A percentile compares a stretch with the other conserved stretches of the same genome.
Evolutionary conservation across 75 land plant genomes (phyloP).

Genomic region (Adiantum capillusveneris): DNA sequence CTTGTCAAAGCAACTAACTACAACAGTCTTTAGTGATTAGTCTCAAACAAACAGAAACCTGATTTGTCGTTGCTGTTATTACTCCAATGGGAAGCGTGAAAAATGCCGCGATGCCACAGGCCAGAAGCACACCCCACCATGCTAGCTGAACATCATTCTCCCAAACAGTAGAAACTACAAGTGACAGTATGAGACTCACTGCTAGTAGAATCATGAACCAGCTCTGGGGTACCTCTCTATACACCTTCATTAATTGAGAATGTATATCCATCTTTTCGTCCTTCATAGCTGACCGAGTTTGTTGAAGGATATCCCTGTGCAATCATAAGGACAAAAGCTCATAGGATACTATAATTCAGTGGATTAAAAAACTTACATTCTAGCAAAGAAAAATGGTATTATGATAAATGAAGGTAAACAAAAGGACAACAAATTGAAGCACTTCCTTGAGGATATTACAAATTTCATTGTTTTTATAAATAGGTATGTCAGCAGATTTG

Average conservation of each 20-base stretch:
- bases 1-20: too few species aligned
- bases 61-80: conserved; percentile 83
- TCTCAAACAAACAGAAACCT: conserved; percentile 18
- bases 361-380: too few species aligned
- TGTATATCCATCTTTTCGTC: conserved; percentile 64
- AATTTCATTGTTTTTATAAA: too few species aligned
- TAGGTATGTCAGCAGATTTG: too few species aligned
- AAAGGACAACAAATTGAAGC: too few species aligned
- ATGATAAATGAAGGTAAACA: too few species aligned
- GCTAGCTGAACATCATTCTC: conserved; percentile 71
- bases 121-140: conserved; percentile 95
- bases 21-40: not conserved
- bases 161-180: conserved; percentile 51
- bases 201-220: conserved; percentile 59
- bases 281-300: conserved; percentile 60
- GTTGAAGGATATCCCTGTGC: conserved; percentile 69
- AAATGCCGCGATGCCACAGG: conserved; percentile 60
- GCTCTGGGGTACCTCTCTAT: conserved; percentile 72
- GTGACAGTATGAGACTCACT: conserved; percentile 39
- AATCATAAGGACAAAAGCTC: too few species aligned
- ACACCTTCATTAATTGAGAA: conserved; percentile 63
- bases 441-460: too few species aligned
- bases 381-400: too few species aligned
- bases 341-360: too few species aligned
- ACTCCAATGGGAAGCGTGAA: conserved; percentile 93